phyloP scores from a whole-genome alignment of 2,329 filamentous ascomycete species.

The Diaporthe longicolla region DNA sequence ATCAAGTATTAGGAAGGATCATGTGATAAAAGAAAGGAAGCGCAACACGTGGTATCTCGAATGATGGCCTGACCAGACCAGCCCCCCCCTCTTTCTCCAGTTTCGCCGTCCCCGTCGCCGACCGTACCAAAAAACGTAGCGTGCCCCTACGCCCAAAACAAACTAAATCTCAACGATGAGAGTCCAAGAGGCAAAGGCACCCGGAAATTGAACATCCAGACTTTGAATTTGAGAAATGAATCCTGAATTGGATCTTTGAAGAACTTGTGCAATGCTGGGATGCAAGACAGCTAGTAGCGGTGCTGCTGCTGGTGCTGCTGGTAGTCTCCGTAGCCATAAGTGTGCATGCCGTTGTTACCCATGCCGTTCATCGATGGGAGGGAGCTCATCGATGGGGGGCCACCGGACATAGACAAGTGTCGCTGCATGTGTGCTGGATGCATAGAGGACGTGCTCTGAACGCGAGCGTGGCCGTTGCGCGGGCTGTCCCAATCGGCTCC shows the following conservation, averaged over 20 bases:
- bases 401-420: slow-evolving; percentile 28
- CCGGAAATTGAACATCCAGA: background rate
- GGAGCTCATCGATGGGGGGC: slow-evolving; percentile 33
- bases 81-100: background rate
- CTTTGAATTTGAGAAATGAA: background rate
- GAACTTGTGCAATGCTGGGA: background rate
- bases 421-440: slow-evolving; percentile 33
- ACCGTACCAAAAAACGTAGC: slow-evolving; percentile 16
- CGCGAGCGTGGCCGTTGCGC: slow-evolving; percentile 37
- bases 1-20: slow-evolving; percentile 10
- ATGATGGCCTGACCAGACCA: slow-evolving; percentile 24
- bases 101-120: slow-evolving; percentile 28
- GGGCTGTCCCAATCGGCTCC: slow-evolving; percentile 31
- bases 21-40: slow-evolving; percentile 17
- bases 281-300: background rate
- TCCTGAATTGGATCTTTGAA: background rate
- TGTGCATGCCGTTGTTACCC: slow-evolving; percentile 1
- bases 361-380: slow-evolving; percentile 40
- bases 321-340: slow-evolving; percentile 17
- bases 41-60: slow-evolving; percentile 34
- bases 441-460: slow-evolving; percentile 38
- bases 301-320: slow-evolving; percentile 35
- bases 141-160: slow-evolving; percentile 12
- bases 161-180: slow-evolving; percentile 10
- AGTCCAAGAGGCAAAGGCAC: background rate